Evolutionary conservation across 371 early-diverging fungal species (phyloP), one percentile per base, ranked within the genome.

Genomic region (Mortierella sp.): DNA sequence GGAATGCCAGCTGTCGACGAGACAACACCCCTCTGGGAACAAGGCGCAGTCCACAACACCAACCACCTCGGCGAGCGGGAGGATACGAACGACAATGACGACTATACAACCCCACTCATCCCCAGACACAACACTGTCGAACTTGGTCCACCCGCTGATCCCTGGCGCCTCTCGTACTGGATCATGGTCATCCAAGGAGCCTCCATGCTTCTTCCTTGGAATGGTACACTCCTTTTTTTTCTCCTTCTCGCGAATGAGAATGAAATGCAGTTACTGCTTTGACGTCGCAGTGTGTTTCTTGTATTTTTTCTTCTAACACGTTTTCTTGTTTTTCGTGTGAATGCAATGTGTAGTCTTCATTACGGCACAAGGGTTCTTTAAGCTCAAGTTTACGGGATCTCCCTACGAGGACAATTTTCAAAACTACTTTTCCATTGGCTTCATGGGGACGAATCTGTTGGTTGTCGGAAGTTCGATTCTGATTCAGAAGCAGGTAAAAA

Each of bases 151-250:
- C 85, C 85, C 60, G 76, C 79, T 24, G 85, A 84, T 55, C 79
- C 81, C 7, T 80, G 74, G 81, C 81, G 13, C 52, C 42, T 84
- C 26, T 84, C 81, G 16, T 88, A 90, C 74, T 85, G 92, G 88
- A 89, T 95, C 72, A 95, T 95, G 78, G 92, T 94, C 73, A 78
- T 94, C 14, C 94, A 94, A 81, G 96, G 96, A 14, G 83, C 95
- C 26, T 92, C 95, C 11, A 94, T 95, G 90, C 88, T 96, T 44
- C 85, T 96, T 21, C 95, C 95, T 24, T 96, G 96, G 96, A 96
- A 96, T 88, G 94, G 94, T 94, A 91, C 3, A 19, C 0, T 21
- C 2, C 7, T 44, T 54, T 70, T 77, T n/a, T 72, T 48, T 63
- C 26, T 76, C 52, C 11, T 60, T 74, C 31, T 28, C 11, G 16